Evolutionary conservation across 1,139 yeast species (phyloP), one percentile per base, ranked within the genome.

Genomic region (Chernovozyma aurita): DNA sequence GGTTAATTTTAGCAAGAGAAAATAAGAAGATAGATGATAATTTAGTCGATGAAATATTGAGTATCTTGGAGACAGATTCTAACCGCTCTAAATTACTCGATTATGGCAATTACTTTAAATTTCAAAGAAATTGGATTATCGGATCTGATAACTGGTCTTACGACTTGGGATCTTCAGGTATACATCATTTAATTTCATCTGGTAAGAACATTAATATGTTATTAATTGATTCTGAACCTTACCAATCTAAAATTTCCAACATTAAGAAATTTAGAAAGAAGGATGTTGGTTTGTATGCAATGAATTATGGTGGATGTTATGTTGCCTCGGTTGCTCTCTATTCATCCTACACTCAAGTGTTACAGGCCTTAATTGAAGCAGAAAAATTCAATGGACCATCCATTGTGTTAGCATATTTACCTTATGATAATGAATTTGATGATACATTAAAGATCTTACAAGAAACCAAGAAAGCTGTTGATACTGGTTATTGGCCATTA

Each of bases 121-220:
- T 67, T 30, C 66, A 68, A 36, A 70, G 84, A 18, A 73, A 78
- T 42, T 90, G 98, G 98, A 68, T 90, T 43, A 70, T 92, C 43
- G 97, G 97, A 18, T 87, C 97, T 7, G 97, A 90, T 60, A 79
- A 95, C 24, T 90, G 98, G 97, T 76, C 96, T 16, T 88, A 83
- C 55, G 97, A 90, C 64, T 68, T 86, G 48, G 97, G 97, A 28
- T 73, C 85, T 45, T 84, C 95, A 9, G 96, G 97, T 57, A 85
- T 90, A 36, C 97, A 92, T 59, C 83, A 81, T 52, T 82, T 87
- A 13, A 67, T 90, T 33, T 65, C 88, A 24, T 80, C 92, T 0
- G 83, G 83, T 32, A 73, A 80, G 55, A 85, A 88, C 53, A 64
- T 90, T 49, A 92, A 92, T 59, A 76, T 90, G 77, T 76, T 90